These are phyloP conservation scores for Hypoxylon sp. DNA, from an alignment of 2,329 filamentous ascomycete genomes.

Conservation along the genomic window DNA sequence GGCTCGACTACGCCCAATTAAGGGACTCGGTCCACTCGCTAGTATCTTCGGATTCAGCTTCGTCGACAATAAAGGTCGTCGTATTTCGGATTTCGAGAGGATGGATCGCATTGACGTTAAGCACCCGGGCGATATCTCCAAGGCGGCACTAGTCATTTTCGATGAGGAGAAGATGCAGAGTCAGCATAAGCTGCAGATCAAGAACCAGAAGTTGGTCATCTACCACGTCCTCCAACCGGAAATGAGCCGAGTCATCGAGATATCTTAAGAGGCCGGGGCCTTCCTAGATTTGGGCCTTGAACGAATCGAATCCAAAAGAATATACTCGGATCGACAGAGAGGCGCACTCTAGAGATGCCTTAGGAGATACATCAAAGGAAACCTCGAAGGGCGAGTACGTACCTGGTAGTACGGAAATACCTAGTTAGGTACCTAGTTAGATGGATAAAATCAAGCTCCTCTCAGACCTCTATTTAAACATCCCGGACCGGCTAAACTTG, in stretches of 20 bases:
- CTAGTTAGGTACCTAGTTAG: background rate
- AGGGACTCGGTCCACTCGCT: conserved; percentile 9
- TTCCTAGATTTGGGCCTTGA: background rate
- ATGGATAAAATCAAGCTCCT: background rate
- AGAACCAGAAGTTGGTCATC: background rate
- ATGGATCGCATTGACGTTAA: conserved; percentile 1
- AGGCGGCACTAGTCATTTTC: background rate
- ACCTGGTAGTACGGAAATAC: too few relatives aligned
- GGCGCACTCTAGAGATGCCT: background rate
- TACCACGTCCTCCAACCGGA: background rate
- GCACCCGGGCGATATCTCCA: background rate
- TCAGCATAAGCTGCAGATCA: background rate
- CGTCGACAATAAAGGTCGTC: background rate
- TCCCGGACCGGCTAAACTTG: background rate
- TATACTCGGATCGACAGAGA: background rate
- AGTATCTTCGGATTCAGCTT: conserved; percentile 29
- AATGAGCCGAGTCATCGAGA: background rate
- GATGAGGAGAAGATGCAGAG: background rate
- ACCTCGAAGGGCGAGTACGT: background rate
- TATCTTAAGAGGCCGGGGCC: background rate
- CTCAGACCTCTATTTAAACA: background rate
- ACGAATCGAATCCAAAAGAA: background rate
- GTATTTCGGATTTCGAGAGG: conserved; percentile 12
- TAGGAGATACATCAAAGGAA: background rate
- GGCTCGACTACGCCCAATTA: conserved; percentile 6